phyloP scores from a whole-genome alignment of 306 rosid species.

The Notholithocarpus densiflorus region DNA sequence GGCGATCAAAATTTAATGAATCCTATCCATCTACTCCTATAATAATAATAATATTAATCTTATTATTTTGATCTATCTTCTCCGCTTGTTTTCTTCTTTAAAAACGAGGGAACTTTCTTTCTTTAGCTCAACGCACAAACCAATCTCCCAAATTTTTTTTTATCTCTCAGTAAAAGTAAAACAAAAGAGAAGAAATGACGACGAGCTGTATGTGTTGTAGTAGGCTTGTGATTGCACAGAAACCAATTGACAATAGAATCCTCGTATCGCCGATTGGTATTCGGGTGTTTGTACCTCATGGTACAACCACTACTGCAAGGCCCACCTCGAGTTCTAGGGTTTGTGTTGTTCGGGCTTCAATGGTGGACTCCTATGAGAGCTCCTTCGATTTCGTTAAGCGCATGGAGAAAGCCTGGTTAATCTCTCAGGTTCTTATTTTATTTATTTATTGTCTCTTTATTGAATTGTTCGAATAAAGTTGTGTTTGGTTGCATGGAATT shows the following conservation, averaged over 20 bases:
- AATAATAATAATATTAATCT: no score
- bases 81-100: background rate
- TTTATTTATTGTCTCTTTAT: background rate
- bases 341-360: slow-evolving; percentile 56
- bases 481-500: background rate
- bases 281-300: slow-evolving; percentile 12
- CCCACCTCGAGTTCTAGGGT: slow-evolving; percentile 16
- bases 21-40: no score
- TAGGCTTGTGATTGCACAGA: slow-evolving; percentile 23
- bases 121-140: background rate
- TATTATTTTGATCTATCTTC: background rate
- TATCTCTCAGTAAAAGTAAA: background rate
- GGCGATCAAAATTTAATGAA: no score
- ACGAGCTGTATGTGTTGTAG: slow-evolving; percentile 26
- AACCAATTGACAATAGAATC: slow-evolving; percentile 13
- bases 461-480: background rate
- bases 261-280: slow-evolving; percentile 15
- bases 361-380: slow-evolving; percentile 60
- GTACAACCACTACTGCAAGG: slow-evolving; percentile 17
- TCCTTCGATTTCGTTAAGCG: slow-evolving; percentile 77
- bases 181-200: slow-evolving; percentile 32
- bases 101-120: background rate
- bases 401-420: slow-evolving; percentile 81
- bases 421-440: slow-evolving; percentile 60
- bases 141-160: background rate